These are phyloP conservation scores for Thalassiosira ordinaria DNA, from an alignment of 352 stramenopile species.

Conservation along the genomic window DNA sequence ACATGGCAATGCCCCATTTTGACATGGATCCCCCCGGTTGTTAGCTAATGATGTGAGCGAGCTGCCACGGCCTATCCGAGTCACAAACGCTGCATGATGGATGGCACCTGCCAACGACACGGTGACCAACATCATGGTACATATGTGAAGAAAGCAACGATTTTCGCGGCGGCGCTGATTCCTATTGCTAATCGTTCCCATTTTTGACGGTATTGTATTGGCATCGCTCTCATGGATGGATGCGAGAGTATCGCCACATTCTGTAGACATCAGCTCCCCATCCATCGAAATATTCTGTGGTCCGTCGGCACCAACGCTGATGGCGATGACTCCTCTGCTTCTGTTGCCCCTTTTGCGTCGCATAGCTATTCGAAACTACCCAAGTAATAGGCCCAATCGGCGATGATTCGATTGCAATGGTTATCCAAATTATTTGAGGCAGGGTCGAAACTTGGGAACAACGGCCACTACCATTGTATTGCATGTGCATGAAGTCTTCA, in stretches of 20 bases:
- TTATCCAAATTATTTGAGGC: too few species aligned
- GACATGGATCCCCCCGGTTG: conserved; percentile 9
- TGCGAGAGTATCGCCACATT: background rate
- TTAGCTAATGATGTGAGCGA: background rate
- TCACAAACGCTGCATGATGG: conserved; percentile 41
- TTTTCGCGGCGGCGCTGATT: background rate
- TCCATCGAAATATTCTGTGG: background rate
- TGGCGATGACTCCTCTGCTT: background rate
- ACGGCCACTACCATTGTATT: too few species aligned
- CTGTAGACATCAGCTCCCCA: background rate
- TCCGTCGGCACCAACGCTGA: conserved; percentile 3
- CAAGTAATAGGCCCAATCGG: background rate
- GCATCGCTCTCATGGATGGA: background rate
- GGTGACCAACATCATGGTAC: conserved; percentile 18
- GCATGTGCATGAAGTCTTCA: too few species aligned
- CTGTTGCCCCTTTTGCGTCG: background rate
- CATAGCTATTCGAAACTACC: background rate
- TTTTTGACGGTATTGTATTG: conserved; percentile 3
- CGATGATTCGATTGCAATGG: background rate
- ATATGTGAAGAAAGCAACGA: conserved; percentile 15
- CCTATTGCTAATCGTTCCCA: background rate
- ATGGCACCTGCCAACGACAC: conserved; percentile 22
- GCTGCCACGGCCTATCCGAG: conserved; percentile 14
- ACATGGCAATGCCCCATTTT: background rate
- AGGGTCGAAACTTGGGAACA: too few species aligned